phyloP scores from a whole-genome alignment of 1,139 yeast genomes.

The Magnusiomyces suaveolens region DNA sequence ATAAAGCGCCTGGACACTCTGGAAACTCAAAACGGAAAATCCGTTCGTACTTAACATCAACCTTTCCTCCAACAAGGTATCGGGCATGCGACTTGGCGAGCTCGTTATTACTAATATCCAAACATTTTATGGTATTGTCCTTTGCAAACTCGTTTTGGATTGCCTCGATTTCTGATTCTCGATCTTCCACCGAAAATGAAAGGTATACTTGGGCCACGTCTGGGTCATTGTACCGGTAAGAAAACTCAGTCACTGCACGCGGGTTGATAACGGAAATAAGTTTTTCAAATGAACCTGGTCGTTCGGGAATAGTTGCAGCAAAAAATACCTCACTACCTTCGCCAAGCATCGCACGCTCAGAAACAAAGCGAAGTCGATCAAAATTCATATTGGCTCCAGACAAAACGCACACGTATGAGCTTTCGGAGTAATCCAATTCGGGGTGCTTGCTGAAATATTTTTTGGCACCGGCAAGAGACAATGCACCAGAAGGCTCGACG shows the following conservation, averaged over 20 bases:
- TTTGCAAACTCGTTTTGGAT: slow-evolving; percentile 37
- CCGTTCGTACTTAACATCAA: slow-evolving; percentile 58
- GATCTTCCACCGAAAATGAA: slow-evolving; percentile 73
- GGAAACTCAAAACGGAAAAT: slow-evolving; percentile 87
- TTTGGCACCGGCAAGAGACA: slow-evolving; percentile 89
- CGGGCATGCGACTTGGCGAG: slow-evolving; percentile 95
- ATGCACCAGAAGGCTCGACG: slow-evolving; percentile 95
- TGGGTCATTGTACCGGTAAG: slow-evolving; percentile 60
- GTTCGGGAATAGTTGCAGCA: slow-evolving; percentile 82
- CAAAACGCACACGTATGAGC: slow-evolving; percentile 66
- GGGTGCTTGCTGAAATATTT: slow-evolving; percentile 48
- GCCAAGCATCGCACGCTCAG: slow-evolving; percentile 95
- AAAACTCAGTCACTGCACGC: slow-evolving; percentile 84
- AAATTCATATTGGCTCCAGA: slow-evolving; percentile 98
- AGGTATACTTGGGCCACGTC: slow-evolving; percentile 69
- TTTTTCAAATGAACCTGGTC: slow-evolving; percentile 77
- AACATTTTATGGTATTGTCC: slow-evolving; percentile 40
- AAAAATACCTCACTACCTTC: slow-evolving; percentile 94
- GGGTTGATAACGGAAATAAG: slow-evolving; percentile 73
- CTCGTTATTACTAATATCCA: slow-evolving; percentile 84
- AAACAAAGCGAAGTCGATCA: slow-evolving; percentile 90
- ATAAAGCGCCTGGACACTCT: slow-evolving; percentile 90
- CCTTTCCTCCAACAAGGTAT: slow-evolving; percentile 87
- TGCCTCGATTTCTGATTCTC: slow-evolving; percentile 46
- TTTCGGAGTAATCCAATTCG: slow-evolving; percentile 54